Conservation (phyloP, 768 basidiomycete genomes). For the Collybia nuda region DNA sequence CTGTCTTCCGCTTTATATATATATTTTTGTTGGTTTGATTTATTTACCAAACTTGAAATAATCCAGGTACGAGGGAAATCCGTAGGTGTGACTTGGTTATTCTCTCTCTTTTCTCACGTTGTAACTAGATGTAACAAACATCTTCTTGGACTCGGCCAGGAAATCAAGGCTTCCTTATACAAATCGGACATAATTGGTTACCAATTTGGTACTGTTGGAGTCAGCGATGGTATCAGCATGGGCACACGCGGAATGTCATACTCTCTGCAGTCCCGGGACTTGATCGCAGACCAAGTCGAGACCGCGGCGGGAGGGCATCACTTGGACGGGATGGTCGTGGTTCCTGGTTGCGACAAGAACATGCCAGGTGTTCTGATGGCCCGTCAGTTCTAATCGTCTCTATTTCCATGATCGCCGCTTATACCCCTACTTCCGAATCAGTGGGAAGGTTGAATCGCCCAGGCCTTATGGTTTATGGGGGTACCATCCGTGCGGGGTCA, state of each 20-base stretch:
- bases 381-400: conserved; percentile 45
- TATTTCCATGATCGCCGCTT: conserved; percentile 16
- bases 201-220: conserved; percentile 96
- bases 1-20: conserved; percentile 24
- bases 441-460: conserved; percentile 96
- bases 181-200: conserved; percentile 82
- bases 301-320: conserved; percentile 96
- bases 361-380: conserved; percentile 99
- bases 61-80: conserved; percentile 96
- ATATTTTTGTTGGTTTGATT: conserved; percentile 3
- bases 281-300: conserved; percentile 97
- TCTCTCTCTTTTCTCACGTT: conserved; percentile 2
- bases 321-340: conserved; percentile 95
- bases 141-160: conserved; percentile 83
- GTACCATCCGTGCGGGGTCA: conserved; percentile 89
- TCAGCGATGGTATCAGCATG: conserved; percentile 99
- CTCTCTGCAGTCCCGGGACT: conserved; percentile 96
- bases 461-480: conserved; percentile 97
- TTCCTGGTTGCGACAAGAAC: conserved; percentile 99
- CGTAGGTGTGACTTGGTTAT: conserved; percentile 53
- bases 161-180: conserved; percentile 78
- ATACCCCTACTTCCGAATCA: conserved; percentile 29
- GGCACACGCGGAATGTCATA: conserved; percentile 92
- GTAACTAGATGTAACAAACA: conserved; percentile 87
- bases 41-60: conserved; percentile 6